Percentiles rank a stretch among this genome's conserved stretches.
Conservation (phyloP, 208 protist species). For the Wallacemonas sp. region DNA sequence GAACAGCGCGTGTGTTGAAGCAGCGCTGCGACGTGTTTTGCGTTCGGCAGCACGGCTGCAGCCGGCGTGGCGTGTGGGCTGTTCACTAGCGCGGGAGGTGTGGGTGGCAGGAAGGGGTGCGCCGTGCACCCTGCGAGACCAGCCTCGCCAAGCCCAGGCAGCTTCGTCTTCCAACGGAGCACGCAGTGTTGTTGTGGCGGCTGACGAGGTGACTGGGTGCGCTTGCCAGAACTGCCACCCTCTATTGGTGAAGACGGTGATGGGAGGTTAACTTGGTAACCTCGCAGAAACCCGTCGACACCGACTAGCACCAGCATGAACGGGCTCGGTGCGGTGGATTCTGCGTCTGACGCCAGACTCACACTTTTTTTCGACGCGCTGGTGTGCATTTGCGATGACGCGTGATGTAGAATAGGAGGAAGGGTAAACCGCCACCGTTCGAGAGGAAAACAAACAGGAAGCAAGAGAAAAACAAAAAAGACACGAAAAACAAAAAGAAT, state of each 20-base stretch:
- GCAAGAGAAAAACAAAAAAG: conserved; percentile 14
- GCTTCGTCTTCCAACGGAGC: conserved; percentile 4
- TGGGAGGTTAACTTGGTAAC: conserved; percentile 5
- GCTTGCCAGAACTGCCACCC: too few species aligned
- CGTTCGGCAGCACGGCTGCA: not conserved
- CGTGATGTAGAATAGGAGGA: not conserved
- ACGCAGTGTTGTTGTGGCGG: not conserved
- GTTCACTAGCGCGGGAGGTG: not conserved
- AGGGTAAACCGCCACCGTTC: not conserved
- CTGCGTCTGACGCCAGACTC: not conserved
- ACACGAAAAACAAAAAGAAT: conserved; percentile 1
- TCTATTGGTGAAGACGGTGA: too few species aligned
- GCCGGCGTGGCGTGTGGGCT: not conserved
- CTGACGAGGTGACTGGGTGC: not conserved
- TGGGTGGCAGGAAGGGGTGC: not conserved
- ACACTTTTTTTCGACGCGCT: conserved; percentile 1
- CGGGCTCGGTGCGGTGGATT: not conserved
- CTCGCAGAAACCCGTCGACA: conserved; percentile 1
- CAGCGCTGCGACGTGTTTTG: not conserved
- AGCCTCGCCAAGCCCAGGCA: not conserved
- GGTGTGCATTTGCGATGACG: not conserved
- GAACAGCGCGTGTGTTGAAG: not conserved
- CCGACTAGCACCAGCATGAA: not conserved
- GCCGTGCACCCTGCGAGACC: conserved; percentile 1
- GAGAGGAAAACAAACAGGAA: not conserved